Conservation (phyloP, 148 eudicot species). For the Polygonum aviculare region DNA sequence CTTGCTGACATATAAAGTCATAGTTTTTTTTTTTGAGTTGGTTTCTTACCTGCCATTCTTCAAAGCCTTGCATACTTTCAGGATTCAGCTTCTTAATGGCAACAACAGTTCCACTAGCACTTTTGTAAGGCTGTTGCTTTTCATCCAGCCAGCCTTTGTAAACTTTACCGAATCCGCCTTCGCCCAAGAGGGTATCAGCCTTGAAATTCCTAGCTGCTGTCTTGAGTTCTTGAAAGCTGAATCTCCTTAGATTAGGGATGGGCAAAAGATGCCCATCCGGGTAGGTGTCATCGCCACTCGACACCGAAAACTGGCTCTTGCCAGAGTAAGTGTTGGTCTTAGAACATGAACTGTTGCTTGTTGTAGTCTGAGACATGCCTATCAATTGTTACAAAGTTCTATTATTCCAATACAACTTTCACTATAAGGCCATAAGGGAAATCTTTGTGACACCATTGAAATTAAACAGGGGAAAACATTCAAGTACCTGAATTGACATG, state of each 20-base stretch:
- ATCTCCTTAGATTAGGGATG: slow-evolving; percentile 41
- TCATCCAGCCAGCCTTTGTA: slow-evolving; percentile 75
- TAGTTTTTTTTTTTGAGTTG: not conserved
- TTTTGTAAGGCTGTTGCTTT: slow-evolving; percentile 26
- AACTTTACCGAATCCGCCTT: slow-evolving; percentile 46
- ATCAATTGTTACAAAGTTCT: slow-evolving; percentile 7
- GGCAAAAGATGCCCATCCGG: slow-evolving; percentile 40
- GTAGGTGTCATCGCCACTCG: slow-evolving; percentile 28
- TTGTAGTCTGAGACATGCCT: slow-evolving; percentile 27
- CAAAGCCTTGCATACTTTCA: slow-evolving; percentile 68
- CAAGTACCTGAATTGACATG: slow-evolving; percentile 7
- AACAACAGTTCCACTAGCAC: slow-evolving; percentile 29
- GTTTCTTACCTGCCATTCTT: slow-evolving; percentile 71
- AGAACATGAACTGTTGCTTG: slow-evolving; percentile 35
- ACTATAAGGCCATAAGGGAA: not conserved
- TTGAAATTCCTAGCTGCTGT: slow-evolving; percentile 52
- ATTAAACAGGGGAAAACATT: not conserved
- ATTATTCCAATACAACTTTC: not conserved
- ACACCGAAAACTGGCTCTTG: slow-evolving; percentile 39
- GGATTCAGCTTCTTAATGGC: slow-evolving; percentile 71
- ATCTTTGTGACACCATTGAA: not conserved
- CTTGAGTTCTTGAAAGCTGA: slow-evolving; percentile 48
- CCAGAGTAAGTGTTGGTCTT: slow-evolving; percentile 31
- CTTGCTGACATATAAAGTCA: not conserved
- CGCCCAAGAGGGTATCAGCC: slow-evolving; percentile 39